phyloP scores from a whole-genome alignment of 805 yeast genomes.

The Candida ortonii region DNA sequence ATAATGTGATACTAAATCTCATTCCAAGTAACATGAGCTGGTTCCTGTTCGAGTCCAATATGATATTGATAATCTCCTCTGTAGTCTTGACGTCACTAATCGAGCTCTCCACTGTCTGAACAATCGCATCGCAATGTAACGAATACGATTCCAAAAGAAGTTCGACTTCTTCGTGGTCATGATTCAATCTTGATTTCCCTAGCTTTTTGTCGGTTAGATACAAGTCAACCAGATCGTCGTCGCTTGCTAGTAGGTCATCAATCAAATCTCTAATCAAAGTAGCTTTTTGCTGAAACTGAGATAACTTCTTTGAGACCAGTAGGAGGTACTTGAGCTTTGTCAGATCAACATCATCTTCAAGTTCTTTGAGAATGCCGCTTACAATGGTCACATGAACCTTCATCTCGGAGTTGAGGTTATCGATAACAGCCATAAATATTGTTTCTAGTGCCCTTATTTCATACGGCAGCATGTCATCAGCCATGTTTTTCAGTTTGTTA shows the following conservation, averaged over 20 bases:
- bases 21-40: conserved; percentile 86
- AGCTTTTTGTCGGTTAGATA: conserved; percentile 62
- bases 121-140: conserved; percentile 89
- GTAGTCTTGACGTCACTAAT: conserved; percentile 85
- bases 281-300: conserved; percentile 82
- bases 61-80: conserved; percentile 91
- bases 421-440: conserved; percentile 73
- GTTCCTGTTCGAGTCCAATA: conserved; percentile 90
- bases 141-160: conserved; percentile 87
- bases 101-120: conserved; percentile 78
- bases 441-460: conserved; percentile 91
- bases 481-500: conserved; percentile 35
- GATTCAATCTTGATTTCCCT: conserved; percentile 46
- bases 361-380: conserved; percentile 65
- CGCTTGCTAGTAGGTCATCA: conserved; percentile 82
- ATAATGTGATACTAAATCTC: conserved; percentile 75
- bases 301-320: conserved; percentile 79
- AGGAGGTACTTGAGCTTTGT: conserved; percentile 73
- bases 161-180: conserved; percentile 85
- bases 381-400: conserved; percentile 77
- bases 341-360: conserved; percentile 81
- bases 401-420: conserved; percentile 81
- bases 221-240: conserved; percentile 79
- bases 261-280: conserved; percentile 76
- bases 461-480: conserved; percentile 57